phyloP scores from a whole-genome alignment of 352 stramenopile species.

The Phytophthora pisi region DNA sequence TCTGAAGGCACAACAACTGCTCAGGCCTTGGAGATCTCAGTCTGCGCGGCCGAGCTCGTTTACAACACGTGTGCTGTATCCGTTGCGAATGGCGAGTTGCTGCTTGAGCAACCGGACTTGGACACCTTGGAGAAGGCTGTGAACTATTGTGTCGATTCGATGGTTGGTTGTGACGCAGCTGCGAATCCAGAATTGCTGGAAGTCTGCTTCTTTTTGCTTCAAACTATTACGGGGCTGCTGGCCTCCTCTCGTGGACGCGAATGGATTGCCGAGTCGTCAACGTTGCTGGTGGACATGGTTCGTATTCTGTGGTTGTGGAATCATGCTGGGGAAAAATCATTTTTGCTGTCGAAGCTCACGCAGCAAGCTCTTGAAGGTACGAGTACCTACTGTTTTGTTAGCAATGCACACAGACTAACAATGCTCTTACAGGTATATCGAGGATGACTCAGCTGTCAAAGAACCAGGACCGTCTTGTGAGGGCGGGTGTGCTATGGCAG shows the following conservation, averaged over 20 bases:
- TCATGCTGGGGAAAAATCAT: constrained; percentile 43
- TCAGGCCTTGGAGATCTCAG: constrained; percentile 63
- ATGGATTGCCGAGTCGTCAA: constrained; percentile 69
- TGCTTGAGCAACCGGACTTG: constrained; percentile 57
- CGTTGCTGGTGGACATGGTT: constrained; percentile 72
- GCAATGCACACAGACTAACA: background rate
- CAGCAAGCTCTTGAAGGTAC: constrained; percentile 83
- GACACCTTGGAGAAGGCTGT: constrained; percentile 67
- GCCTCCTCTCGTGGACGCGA: constrained; percentile 56
- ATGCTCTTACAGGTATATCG: constrained; percentile 50
- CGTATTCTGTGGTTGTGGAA: constrained; percentile 83
- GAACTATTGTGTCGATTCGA: constrained; percentile 68
- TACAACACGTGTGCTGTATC: constrained; percentile 75
- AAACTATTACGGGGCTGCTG: constrained; percentile 74
- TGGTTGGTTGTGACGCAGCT: constrained; percentile 44
- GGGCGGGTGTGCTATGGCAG: constrained; percentile 70
- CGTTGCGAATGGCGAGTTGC: constrained; percentile 51
- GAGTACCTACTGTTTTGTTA: background rate
- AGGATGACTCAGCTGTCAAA: constrained; percentile 60
- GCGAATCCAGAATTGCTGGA: constrained; percentile 44
- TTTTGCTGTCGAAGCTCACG: constrained; percentile 66
- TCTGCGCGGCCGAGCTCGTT: constrained; percentile 67
- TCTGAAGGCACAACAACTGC: constrained; percentile 48
- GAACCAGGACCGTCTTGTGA: constrained; percentile 63
- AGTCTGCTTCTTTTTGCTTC: constrained; percentile 68